These are phyloP conservation scores for Herpetomonas tarakana DNA, from an alignment of 208 protist genomes.

Conservation along the genomic window DNA sequence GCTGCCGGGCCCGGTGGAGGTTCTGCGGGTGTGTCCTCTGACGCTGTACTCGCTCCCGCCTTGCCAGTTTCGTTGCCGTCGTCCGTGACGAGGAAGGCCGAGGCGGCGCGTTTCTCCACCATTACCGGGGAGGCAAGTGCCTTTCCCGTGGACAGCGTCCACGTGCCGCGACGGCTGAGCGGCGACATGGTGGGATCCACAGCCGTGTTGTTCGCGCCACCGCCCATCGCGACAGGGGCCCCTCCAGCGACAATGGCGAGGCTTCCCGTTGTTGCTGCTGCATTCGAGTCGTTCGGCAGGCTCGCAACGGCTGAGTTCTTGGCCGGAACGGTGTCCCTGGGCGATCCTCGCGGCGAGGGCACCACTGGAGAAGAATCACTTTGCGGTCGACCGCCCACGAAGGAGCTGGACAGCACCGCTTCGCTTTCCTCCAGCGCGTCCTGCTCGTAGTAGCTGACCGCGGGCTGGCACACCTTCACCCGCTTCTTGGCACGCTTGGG, in stretches of 20 bases:
- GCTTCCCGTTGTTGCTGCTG: too few species aligned
- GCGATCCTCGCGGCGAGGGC: not conserved
- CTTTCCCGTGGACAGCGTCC: not conserved
- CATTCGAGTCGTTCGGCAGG: too few species aligned
- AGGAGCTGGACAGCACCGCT: not conserved
- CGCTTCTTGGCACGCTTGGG: not conserved
- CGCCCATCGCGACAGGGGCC: too few species aligned
- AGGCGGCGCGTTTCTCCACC: too few species aligned
- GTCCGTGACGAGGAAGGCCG: not conserved
- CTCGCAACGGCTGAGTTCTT: not conserved
- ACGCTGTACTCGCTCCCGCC: too few species aligned
- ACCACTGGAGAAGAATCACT: not conserved
- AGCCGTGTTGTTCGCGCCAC: too few species aligned
- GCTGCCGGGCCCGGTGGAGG: not conserved
- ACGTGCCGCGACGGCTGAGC: not conserved
- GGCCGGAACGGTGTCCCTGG: not conserved
- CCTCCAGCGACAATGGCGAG: too few species aligned
- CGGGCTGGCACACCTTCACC: not conserved
- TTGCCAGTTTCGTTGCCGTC: not conserved
- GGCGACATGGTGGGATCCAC: not conserved
- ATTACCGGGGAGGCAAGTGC: not conserved
- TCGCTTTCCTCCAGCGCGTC: constrained; percentile 21
- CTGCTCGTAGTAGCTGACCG: constrained; percentile 19
- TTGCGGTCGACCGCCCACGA: not conserved
- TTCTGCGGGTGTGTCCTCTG: too few species aligned